Evolutionary conservation across 345 rosid species (phyloP).

Genomic region (Lumnitzera racemosa): DNA sequence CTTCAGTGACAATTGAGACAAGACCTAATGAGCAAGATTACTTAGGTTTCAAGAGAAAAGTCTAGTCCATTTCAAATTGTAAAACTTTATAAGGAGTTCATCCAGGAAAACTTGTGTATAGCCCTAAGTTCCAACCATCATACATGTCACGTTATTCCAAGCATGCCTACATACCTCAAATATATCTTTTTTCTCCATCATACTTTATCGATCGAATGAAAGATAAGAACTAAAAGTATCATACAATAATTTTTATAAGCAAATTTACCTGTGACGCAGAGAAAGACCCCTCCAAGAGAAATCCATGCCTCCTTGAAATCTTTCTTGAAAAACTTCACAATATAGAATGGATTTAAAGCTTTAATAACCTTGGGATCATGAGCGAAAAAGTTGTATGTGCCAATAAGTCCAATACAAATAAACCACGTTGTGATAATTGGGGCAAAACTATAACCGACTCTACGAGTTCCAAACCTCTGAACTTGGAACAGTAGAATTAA

Average conservation of each 20-base stretch:
- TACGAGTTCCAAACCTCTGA: constrained; percentile 19
- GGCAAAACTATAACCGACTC: constrained; percentile 21
- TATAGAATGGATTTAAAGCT: constrained; percentile 21
- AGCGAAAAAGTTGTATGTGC: constrained; percentile 15
- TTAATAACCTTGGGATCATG: constrained; percentile 12
- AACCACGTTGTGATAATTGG: constrained; percentile 19
- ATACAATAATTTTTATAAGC: too few relatives aligned
- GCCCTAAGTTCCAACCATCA: too few relatives aligned
- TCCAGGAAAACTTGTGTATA: too few relatives aligned
- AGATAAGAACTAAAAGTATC: too few relatives aligned
- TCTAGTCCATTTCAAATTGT: too few relatives aligned
- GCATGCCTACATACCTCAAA: too few relatives aligned
- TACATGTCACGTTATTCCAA: too few relatives aligned
- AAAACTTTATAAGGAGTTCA: too few relatives aligned
- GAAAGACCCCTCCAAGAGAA: constrained; percentile 20
- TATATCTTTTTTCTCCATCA: constrained; percentile 6
- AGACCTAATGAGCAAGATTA: too few relatives aligned
- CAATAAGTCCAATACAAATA: constrained; percentile 10
- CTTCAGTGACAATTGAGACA: too few relatives aligned
- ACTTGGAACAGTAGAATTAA: constrained; percentile 15
- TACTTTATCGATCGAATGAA: constrained; percentile 6
- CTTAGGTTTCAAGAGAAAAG: too few relatives aligned
- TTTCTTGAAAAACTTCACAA: constrained; percentile 14
- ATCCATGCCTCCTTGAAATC: constrained; percentile 14
- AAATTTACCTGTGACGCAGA: constrained; percentile 16